Base-by-base conservation (phyloP, 306 rosid genomes). In the Quercus suber region DNA sequence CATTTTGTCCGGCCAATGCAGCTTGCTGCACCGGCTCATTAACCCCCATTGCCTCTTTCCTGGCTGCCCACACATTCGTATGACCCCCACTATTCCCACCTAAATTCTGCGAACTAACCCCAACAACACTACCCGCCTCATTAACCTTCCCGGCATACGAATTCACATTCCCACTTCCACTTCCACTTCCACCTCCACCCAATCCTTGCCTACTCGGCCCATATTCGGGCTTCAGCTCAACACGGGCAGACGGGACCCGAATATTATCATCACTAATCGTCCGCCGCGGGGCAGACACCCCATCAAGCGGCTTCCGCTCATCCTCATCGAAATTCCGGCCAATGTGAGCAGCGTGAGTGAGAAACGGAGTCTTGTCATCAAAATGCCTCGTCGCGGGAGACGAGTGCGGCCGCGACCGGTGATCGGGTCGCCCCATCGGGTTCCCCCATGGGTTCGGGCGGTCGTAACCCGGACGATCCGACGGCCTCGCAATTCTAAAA, bases 241-340 rank as follows among this genome's bases (percentile, higher is more conserved):
- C 77, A 76, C 79, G 83, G 30, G 88, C 57, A 19, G 91, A 85
- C 6, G 43, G 49, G 5, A 73, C 90, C 76, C 78, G 86, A 56
- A 89, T 77, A 83, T 92, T 92, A 43, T 92, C 99, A 76, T 92
- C 97, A 27, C 93, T 83, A 37, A 90, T 83, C 10, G 89, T 89
- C 84, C 94, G 86, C 53, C 98, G 86, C 0, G 98, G 94, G 13
- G 76, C 86, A 1, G 96, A 91, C 6, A 72, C 79, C 12, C 96
- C 98, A 76, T 90, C 98, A 0, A 96, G 82, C 5, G 99, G 99
- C 90, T 90, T 96, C 28, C 99, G 84, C 83, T 96, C 99, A 86
- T 96, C 99, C 86, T 96, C 99, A 55, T 96, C 99, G 53, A 96
- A 96, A 82, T 96, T 93, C 82, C 94, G 87, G 21, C 99, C 99